These are phyloP conservation scores for Noccaea caerulescens DNA, from an alignment of 345 rosid genomes.

Conservation along the genomic window DNA sequence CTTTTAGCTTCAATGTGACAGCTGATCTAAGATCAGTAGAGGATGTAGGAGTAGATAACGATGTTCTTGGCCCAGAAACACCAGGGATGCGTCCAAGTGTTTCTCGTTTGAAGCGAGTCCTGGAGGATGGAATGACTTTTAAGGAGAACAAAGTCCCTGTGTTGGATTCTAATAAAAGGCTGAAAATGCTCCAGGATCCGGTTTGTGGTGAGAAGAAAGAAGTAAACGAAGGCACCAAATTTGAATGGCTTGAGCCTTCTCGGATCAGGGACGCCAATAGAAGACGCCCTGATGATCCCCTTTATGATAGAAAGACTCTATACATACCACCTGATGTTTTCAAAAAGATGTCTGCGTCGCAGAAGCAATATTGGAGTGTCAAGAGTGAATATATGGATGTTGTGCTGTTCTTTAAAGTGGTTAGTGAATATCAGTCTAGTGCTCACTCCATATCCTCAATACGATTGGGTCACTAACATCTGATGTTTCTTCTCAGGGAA, in stretches of 20 bases:
- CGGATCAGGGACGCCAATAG: slow-evolving; percentile 71
- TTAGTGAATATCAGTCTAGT: slow-evolving; percentile 47
- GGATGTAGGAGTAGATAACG: slow-evolving; percentile 41
- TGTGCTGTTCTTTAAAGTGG: slow-evolving; percentile 98
- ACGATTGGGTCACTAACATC: slow-evolving; percentile 28
- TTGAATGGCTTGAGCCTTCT: slow-evolving; percentile 90
- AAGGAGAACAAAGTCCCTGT: slow-evolving; percentile 43
- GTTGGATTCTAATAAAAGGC: slow-evolving; percentile 59
- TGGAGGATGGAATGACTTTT: slow-evolving; percentile 49
- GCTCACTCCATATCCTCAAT: slow-evolving; percentile 1
- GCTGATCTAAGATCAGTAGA: slow-evolving; percentile 33
- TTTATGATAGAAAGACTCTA: slow-evolving; percentile 76
- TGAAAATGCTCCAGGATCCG: slow-evolving; percentile 56
- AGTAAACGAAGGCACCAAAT: slow-evolving; percentile 63
- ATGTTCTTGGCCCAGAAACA: slow-evolving; percentile 72
- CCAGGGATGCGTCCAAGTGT: slow-evolving; percentile 63
- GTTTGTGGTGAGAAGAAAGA: slow-evolving; percentile 46
- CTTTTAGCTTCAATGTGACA: slow-evolving; percentile 32
- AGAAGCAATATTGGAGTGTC: slow-evolving; percentile 86
- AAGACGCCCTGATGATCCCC: slow-evolving; percentile 80
- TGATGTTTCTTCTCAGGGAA: slow-evolving; percentile 62
- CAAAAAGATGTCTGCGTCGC: slow-evolving; percentile 88
- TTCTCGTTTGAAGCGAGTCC: slow-evolving; percentile 71
- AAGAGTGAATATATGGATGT: slow-evolving; percentile 90
- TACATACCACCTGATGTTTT: slow-evolving; percentile 74